These are phyloP conservation scores for Thuidium tamariscinum DNA, from an alignment of 225 moss, liverwort and hornwort genomes.

Conservation along the genomic window DNA sequence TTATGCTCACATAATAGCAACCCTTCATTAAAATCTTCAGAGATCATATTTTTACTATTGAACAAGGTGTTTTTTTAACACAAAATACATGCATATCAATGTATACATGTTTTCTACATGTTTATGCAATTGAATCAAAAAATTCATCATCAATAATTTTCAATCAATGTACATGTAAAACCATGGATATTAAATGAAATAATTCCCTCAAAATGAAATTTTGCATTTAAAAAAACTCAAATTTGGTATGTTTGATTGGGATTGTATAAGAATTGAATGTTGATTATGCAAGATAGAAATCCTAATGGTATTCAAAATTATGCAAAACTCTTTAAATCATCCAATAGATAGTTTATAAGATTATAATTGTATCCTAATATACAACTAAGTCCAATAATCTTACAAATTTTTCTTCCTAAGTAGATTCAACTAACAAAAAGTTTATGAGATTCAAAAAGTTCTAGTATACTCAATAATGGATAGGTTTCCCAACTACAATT, in stretches of 20 bases:
- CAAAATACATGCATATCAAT: too few species aligned
- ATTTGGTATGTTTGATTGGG: background rate
- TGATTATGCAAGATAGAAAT: background rate
- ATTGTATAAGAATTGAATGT: background rate
- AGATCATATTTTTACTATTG: too few species aligned
- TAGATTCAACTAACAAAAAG: rapidly evolving
- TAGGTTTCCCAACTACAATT: background rate
- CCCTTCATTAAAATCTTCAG: too few species aligned
- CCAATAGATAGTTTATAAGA: rapidly evolving
- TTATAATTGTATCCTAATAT: rapidly evolving
- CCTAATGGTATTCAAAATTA: background rate
- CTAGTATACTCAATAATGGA: background rate
- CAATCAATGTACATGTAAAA: too few species aligned
- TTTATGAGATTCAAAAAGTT: background rate
- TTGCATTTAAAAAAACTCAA: background rate
- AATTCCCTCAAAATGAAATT: background rate
- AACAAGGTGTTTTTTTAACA: too few species aligned
- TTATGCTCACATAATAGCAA: too few species aligned
- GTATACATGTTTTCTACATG: background rate
- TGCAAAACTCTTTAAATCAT: background rate
- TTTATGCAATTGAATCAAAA: background rate
- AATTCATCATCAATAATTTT: background rate
- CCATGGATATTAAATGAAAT: background rate
- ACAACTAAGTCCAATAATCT: background rate
- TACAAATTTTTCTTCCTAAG: rapidly evolving